Percentiles rank a stretch among this genome's conserved stretches.
These are phyloP conservation scores for Sechiopsis laciniata DNA, from an alignment of 306 rosid genomes.

Conservation along the genomic window DNA sequence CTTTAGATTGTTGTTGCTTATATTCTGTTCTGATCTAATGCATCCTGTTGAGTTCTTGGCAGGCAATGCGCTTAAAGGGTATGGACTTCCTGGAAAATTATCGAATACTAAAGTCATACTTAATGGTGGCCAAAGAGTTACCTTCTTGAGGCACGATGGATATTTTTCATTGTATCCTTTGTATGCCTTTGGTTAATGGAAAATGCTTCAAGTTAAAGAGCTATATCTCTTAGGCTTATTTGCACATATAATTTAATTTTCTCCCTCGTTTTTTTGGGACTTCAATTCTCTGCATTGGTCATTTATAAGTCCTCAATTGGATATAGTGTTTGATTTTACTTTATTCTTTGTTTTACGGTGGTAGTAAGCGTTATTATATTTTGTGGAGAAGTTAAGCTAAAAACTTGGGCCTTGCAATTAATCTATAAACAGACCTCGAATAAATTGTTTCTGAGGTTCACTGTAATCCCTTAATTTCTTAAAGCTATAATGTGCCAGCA, in stretches of 20 bases:
- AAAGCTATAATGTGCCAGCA: slow-evolving; percentile 83
- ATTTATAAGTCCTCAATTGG: neutral
- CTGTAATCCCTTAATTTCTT: slow-evolving; percentile 28
- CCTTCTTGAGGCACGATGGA: slow-evolving; percentile 90
- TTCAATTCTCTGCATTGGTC: neutral
- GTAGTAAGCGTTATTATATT: neutral
- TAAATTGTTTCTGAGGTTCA: slow-evolving; percentile 22
- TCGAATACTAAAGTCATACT: slow-evolving; percentile 86
- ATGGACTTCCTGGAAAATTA: slow-evolving; percentile 55
- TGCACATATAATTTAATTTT: too few relatives aligned
- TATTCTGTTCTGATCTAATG: neutral
- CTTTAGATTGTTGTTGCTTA: too few relatives aligned
- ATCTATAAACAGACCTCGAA: neutral
- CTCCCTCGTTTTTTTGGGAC: neutral
- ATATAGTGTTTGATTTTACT: slow-evolving; percentile 3
- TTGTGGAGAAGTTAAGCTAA: neutral
- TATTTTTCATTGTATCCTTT: slow-evolving; percentile 98
- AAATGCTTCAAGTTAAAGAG: neutral
- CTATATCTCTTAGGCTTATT: neutral
- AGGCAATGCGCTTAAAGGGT: slow-evolving; percentile 59
- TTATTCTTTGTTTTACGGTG: neutral
- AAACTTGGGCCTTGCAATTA: neutral
- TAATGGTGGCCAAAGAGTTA: slow-evolving; percentile 84
- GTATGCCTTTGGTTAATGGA: too few relatives aligned
- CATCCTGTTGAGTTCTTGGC: slow-evolving; percentile 21